These are phyloP conservation scores for Fusarium sp. DNA, from an alignment of 2,329 filamentous ascomycete genomes.

Conservation along the genomic window DNA sequence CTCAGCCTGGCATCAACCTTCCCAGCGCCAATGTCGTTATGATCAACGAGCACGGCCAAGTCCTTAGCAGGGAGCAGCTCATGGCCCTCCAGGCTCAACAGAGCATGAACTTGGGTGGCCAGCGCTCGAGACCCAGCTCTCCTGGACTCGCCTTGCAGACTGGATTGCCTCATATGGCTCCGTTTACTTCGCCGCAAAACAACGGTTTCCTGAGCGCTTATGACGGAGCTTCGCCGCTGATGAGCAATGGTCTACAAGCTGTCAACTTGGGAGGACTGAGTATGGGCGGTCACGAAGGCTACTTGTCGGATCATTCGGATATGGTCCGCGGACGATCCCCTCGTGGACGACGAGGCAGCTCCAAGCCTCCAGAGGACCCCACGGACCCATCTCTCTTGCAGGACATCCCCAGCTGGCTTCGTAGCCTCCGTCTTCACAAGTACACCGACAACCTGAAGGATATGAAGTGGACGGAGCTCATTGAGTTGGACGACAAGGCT, in stretches of 20 bases:
- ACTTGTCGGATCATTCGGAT: slow-evolving; percentile 93
- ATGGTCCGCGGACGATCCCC: slow-evolving; percentile 91
- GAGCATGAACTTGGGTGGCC: slow-evolving; percentile 69
- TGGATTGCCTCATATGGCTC: slow-evolving; percentile 70
- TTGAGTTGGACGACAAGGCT: slow-evolving; percentile 92
- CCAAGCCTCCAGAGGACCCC: slow-evolving; percentile 97
- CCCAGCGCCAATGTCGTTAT: slow-evolving; percentile 86
- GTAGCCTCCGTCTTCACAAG: slow-evolving; percentile 95
- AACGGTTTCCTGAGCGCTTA: slow-evolving; percentile 95
- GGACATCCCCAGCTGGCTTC: slow-evolving; percentile 96
- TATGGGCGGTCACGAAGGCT: slow-evolving; percentile 79
- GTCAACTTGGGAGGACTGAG: slow-evolving; percentile 80
- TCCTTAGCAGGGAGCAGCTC: slow-evolving; percentile 87
- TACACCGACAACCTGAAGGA: slow-evolving; percentile 99
- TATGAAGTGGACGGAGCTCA: slow-evolving; percentile 92
- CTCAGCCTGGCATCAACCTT: slow-evolving; percentile 68
- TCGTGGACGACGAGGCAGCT: slow-evolving; percentile 90
- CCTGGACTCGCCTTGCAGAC: slow-evolving; percentile 86
- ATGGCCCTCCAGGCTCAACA: slow-evolving; percentile 81
- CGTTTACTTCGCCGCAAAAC: slow-evolving; percentile 89
- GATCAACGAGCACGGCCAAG: slow-evolving; percentile 93
- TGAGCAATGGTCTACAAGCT: slow-evolving; percentile 76
- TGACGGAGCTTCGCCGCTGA: slow-evolving; percentile 77
- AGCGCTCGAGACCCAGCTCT: slow-evolving; percentile 88
- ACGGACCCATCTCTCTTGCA: slow-evolving; percentile 90